Evolutionary conservation across 2,329 filamentous ascomycete species (phyloP).

Genomic region (Cladosporium sp.): DNA sequence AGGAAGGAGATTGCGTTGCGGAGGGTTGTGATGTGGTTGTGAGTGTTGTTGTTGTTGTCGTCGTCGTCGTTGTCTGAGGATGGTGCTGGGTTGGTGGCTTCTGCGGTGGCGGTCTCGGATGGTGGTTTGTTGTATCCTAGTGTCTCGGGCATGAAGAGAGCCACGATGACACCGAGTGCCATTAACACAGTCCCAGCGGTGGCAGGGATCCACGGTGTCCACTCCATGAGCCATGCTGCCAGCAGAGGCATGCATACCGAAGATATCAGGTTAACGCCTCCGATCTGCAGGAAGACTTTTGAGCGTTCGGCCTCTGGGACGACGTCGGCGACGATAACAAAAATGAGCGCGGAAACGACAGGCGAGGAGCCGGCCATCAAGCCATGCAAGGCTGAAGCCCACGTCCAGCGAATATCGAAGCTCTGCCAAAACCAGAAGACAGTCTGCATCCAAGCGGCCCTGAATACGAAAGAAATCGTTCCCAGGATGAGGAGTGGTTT

Average conservation of each 20-base stretch:
- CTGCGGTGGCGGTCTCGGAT: neutral
- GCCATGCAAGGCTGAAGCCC: slow-evolving; percentile 34
- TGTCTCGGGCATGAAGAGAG: slow-evolving; percentile 36
- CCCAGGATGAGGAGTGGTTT: slow-evolving; percentile 36
- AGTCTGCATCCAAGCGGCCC: slow-evolving; percentile 32
- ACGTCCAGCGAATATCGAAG: slow-evolving; percentile 35
- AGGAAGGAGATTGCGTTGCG: slow-evolving; percentile 32
- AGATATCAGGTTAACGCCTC: slow-evolving; percentile 31
- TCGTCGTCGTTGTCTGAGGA: neutral
- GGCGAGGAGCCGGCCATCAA: slow-evolving; percentile 33
- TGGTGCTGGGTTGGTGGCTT: neutral
- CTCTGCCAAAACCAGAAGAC: slow-evolving; percentile 39
- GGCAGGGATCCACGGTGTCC: slow-evolving; percentile 37
- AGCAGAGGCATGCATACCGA: slow-evolving; percentile 36
- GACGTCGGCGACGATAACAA: slow-evolving; percentile 36
- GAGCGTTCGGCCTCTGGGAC: slow-evolving; percentile 31
- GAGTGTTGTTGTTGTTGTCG: neutral
- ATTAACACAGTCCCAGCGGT: slow-evolving; percentile 29
- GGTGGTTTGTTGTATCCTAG: slow-evolving; percentile 27
- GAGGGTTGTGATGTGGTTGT: neutral
- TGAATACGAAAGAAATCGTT: slow-evolving; percentile 28
- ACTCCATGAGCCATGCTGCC: slow-evolving; percentile 37
- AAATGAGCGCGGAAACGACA: slow-evolving; percentile 32
- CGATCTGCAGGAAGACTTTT: slow-evolving; percentile 34
- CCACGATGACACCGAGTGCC: slow-evolving; percentile 14